Conservation (phyloP, 352 stramenopile species). For the Saprolegnia parasitica region DNA sequence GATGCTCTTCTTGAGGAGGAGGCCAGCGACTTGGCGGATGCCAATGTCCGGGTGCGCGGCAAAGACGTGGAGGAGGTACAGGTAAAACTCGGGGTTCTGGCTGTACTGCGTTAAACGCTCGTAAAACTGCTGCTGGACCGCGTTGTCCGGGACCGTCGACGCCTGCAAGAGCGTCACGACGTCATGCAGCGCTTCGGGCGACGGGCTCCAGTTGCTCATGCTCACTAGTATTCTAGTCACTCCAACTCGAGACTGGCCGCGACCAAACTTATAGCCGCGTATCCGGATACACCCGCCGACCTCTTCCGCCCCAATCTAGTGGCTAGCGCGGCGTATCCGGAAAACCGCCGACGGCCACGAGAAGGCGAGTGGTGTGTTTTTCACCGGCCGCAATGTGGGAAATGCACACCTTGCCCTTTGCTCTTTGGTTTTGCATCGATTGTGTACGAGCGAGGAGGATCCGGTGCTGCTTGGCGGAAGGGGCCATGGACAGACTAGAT, state of each 20-base stretch:
- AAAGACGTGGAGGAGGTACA: constrained; percentile 83
- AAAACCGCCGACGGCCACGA: constrained; percentile 20
- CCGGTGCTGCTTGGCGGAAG: too few relatives aligned
- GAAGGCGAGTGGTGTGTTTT: neutral
- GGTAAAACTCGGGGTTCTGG: constrained; percentile 85
- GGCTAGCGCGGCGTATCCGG: constrained; percentile 16
- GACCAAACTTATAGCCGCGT: constrained; percentile 6
- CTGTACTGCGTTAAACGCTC: constrained; percentile 81
- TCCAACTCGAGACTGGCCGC: constrained; percentile 9
- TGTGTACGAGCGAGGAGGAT: too few relatives aligned
- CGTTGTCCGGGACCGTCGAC: constrained; percentile 82
- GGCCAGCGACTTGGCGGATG: constrained; percentile 68
- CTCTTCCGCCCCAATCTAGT: constrained; percentile 17
- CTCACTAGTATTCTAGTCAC: neutral
- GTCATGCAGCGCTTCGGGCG: constrained; percentile 65
- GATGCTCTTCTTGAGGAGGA: constrained; percentile 85
- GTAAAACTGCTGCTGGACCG: constrained; percentile 78
- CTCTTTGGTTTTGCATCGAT: too few relatives aligned
- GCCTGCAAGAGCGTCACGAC: constrained; percentile 73
- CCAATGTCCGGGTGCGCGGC: constrained; percentile 47
- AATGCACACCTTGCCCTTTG: too few relatives aligned
- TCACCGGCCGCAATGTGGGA: neutral
- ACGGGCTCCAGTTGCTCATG: constrained; percentile 69
- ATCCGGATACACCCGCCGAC: constrained; percentile 9
- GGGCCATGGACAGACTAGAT: too few relatives aligned